Evolutionary conservation across 2,329 filamentous ascomycete species (phyloP), one percentile per base, ranked within the genome.

Genomic region (Fusarium agapanthi): DNA sequence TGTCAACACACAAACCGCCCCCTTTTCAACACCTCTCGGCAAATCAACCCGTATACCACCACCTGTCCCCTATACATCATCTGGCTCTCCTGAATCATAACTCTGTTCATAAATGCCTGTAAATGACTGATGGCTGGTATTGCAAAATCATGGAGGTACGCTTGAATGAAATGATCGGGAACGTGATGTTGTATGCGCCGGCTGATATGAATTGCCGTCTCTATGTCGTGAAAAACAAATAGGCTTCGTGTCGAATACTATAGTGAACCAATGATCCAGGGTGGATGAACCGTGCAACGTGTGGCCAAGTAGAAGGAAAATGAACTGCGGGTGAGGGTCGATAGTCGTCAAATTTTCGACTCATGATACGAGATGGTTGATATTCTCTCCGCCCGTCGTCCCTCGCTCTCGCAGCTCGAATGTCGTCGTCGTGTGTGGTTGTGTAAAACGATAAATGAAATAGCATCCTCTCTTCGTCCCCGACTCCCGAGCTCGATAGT

Each of bases 131-230:
- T 75, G 67, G 51, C 65, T 65, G 34, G 48, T 47, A 67, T 75
- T 75, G 68, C 59, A 76, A 69, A 69, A 71, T 73, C 71, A 71
- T 71, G 50, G 61, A 66, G 47, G 65, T 62, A 55, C 66, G 68
- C 71, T 74, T 68, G 45, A 72, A 75, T 66, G 56, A 38, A 72
- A 76, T 64, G 62, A 75, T 68, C 54, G 64, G 72, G 65, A 74
- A 75, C 74, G 63, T 73, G 53, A 77, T 76, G 62, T 77, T 75
- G 69, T 76, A 65, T 57, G 65, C 50, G 65, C 68, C n/a, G 65
- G 62, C 66, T 53, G 24, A 63, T 54, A 63, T 51, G 48, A 38
- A 55, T 47, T 66, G 55, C 51, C 62, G 61, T 61, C 50, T 58
- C 67, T 74, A 70, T 61, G 59, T 73, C 55, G 60, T 64, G 45